Base-by-base conservation (phyloP, 495 filamentous ascomycete species). In the Talaromyces thailandensis region DNA sequence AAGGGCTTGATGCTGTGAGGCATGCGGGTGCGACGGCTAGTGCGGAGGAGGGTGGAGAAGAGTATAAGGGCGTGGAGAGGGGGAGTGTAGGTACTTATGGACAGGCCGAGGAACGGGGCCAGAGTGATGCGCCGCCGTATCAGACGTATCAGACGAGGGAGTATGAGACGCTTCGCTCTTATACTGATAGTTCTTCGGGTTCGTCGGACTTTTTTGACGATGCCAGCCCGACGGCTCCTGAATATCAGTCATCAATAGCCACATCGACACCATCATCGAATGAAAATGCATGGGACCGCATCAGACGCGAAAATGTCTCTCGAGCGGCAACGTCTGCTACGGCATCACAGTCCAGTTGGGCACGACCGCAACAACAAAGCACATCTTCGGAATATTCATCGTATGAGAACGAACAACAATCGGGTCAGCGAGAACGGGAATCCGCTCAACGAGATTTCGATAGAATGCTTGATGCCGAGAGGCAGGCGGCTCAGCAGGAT, bases 391-490 rank as follows among this genome's bases (percentile, higher is more conserved):
- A 48, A 18, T 60, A 35, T 11, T 50, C 59, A 23, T 45, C 40
- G 23, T 61, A 50, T 25, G 40, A 26, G 11, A n/a, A 24, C 45
- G 59, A 61, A 51, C 32, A 69, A 4, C 59, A 45, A 16, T 65
- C 65, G 11, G 50, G 57, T 8, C 64, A 62, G 12, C 62, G 62
- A 4, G 75, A 78, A 51, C 68, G 67, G 55, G 70, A 78, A 29
- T 67, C 70, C 28, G 73, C 75, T 1, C 75, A 74, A 53, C 71
- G 71, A 3, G 73, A 76, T 2, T 79, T 79, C 45, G 73, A 79
- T 59, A 66, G 67, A n/a, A 63, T 79, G 65, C 63, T 79, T 28
- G 77, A 79, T 2, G 66, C 71, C 0, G 77, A 79, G 64, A 63
- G 76, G 52, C 70, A 73, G 32, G 57, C 61, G 7, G 62, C 68